A percentile compares a stretch with the other conserved stretches of the same genome.
phyloP scores from a whole-genome alignment of 176 grass and related monocot species.

The Carex littledalei region DNA sequence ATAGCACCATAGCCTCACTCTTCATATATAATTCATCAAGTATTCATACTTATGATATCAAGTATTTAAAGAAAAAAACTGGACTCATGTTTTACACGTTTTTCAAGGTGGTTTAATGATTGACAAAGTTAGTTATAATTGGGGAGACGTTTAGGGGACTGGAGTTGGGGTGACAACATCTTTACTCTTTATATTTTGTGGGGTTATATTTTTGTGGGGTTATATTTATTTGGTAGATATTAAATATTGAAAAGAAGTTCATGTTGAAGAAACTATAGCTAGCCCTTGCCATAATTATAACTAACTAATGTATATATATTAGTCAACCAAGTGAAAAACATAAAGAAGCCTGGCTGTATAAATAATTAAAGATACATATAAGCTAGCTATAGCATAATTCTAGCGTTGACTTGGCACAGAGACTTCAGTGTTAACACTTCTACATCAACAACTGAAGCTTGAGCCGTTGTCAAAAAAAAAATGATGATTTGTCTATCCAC shows the following conservation, averaged over 20 bases:
- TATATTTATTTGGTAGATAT: background rate
- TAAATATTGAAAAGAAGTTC: background rate
- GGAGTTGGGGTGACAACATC: too few relatives aligned
- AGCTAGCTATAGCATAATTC: conserved; percentile 1
- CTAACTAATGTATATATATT: background rate
- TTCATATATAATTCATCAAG: too few relatives aligned
- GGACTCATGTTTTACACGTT: too few relatives aligned
- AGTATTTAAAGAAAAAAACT: too few relatives aligned
- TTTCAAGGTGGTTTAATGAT: too few relatives aligned
- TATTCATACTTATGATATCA: too few relatives aligned
- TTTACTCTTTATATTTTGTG: too few relatives aligned
- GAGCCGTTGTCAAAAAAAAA: conserved; percentile 5
- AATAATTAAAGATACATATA: background rate
- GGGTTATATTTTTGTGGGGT: background rate
- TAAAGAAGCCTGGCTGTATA: background rate
- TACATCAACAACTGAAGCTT: conserved; percentile 1
- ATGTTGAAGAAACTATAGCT: background rate
- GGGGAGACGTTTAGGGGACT: too few relatives aligned
- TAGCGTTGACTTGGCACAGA: conserved; percentile 18
- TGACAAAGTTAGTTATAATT: too few relatives aligned
- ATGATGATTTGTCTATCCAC: background rate
- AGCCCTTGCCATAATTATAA: background rate
- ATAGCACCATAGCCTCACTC: too few relatives aligned
- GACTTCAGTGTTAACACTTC: background rate
- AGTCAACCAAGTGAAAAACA: background rate